These are phyloP conservation scores for Syzygium malaccense DNA, from an alignment of 441 rosid genomes.

Conservation along the genomic window DNA sequence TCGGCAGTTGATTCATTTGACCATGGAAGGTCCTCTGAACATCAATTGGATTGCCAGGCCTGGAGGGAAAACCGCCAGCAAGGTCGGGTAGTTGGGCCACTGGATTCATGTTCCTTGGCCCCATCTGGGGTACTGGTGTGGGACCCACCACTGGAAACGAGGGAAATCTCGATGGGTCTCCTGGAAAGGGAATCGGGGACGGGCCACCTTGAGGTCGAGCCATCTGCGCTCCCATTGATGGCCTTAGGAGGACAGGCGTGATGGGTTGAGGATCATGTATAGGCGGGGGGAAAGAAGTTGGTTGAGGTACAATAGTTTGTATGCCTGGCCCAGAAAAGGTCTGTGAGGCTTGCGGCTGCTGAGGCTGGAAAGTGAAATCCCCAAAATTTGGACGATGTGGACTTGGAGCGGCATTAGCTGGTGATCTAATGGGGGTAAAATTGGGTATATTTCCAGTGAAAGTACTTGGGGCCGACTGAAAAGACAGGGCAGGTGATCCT, in stretches of 20 bases:
- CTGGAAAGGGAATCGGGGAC: conserved; percentile 17
- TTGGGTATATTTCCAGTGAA: conserved; percentile 22
- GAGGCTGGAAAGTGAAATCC: conserved; percentile 59
- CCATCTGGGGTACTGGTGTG: conserved; percentile 26
- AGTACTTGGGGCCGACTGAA: conserved; percentile 18
- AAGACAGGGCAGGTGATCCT: conserved; percentile 9
- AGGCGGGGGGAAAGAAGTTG: conserved; percentile 24
- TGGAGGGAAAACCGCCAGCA: conserved; percentile 38
- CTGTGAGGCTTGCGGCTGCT: conserved; percentile 26
- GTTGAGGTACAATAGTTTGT: conserved; percentile 26
- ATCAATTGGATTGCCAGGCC: conserved; percentile 37
- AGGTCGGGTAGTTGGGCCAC: conserved; percentile 27
- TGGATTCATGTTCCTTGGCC: conserved; percentile 35
- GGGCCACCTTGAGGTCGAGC: conserved; percentile 25
- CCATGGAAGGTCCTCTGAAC: conserved; percentile 27
- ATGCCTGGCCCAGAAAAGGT: conserved; percentile 31
- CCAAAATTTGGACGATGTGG: conserved; percentile 34
- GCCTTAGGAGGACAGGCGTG: conserved; percentile 30
- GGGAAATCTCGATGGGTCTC: conserved; percentile 32
- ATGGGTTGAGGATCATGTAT: conserved; percentile 34
- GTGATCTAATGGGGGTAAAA: conserved; percentile 29
- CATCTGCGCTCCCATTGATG: conserved; percentile 39
- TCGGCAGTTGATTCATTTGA: conserved; percentile 21
- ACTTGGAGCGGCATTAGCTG: conserved; percentile 17
- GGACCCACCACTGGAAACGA: conserved; percentile 33